These are phyloP conservation scores for Talaromyces pinophilus DNA, from an alignment of 2,329 filamentous ascomycete genomes.

Conservation along the genomic window DNA sequence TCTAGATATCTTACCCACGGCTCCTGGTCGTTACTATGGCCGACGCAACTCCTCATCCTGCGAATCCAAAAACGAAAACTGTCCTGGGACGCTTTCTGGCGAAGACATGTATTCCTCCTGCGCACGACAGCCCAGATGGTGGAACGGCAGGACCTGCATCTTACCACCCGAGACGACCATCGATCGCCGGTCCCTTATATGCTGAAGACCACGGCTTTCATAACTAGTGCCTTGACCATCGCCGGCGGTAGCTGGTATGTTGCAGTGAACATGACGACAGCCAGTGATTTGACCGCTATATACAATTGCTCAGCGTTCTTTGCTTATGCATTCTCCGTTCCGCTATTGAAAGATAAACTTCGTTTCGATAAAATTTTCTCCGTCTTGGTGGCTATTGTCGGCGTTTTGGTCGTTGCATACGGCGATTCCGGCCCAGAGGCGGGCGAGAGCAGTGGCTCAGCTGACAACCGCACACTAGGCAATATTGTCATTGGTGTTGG, in stretches of 20 bases:
- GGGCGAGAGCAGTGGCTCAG: slow-evolving; percentile 45
- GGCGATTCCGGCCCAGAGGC: slow-evolving; percentile 63
- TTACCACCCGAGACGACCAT: slow-evolving; percentile 46
- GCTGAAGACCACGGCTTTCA: slow-evolving; percentile 72
- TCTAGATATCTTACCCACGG: slow-evolving; percentile 82
- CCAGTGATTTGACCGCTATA: slow-evolving; percentile 92
- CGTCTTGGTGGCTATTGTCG: slow-evolving; percentile 81
- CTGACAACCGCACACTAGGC: slow-evolving; percentile 71
- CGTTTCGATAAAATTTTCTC: slow-evolving; percentile 82
- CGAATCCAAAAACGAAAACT: slow-evolving; percentile 75
- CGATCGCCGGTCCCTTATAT: slow-evolving; percentile 69
- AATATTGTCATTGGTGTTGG: slow-evolving; percentile 91
- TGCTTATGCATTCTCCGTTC: slow-evolving; percentile 94
- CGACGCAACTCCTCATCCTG: slow-evolving; percentile 75
- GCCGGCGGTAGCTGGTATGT: slow-evolving; percentile 95
- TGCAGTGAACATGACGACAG: slow-evolving; percentile 88
- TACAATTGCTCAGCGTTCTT: slow-evolving; percentile 99
- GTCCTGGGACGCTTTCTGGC: slow-evolving; percentile 85
- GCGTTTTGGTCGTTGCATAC: slow-evolving; percentile 93
- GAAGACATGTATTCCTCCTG: slow-evolving; percentile 64
- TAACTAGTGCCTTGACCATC: slow-evolving; percentile 83
- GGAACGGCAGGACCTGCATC: slow-evolving; percentile 71
- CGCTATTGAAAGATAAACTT: slow-evolving; percentile 80
- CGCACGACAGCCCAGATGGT: slow-evolving; percentile 80
- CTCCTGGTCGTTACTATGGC: slow-evolving; percentile 90